Evolutionary conservation across 1,284 basidiomycete genomes (phyloP), one percentile per base, ranked within the genome.

Genomic region (Fomitopsis betulina): DNA sequence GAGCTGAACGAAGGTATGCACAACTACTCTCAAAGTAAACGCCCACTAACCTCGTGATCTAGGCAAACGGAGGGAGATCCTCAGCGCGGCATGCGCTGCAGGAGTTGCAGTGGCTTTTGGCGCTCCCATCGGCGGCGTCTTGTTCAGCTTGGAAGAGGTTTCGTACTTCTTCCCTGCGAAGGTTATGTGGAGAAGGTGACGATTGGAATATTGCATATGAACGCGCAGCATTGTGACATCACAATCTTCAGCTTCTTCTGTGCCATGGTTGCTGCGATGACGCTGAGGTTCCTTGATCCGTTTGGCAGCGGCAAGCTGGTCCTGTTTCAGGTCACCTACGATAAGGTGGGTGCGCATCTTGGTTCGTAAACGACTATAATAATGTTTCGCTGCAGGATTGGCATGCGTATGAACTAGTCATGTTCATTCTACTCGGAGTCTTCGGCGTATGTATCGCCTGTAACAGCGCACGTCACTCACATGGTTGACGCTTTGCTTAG

Each of bases 161-260:
- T 94, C 93, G 2, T 96, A 95, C 71, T 97, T 93, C 75, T 98
- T 98, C 71, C 95, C 95, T 13, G 89, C 94, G 0, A 95, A 96
- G 76, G 92, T 90, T 59, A 90, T 96, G 93, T 96, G 93, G 93
- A 80, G 93, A 76, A 92, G 90, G 91, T 92, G 65, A 55, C 62
- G 52, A n/a, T 38, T 54, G 3, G 6, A 19, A 37, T 19, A 9
- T 13, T 55, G 17, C 12, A n/a, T 7, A n/a, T 33, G 17, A 8
- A 5, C 21, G 25, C 17, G 5, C 15, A 10, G 7, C 10, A n/a
- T 55, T 56, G 25, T 33, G 21, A 42, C 25, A 51, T 37, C 32
- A 5, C 10, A n/a, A 21, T 21, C 27, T 17, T 57, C 67, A 87
- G 91, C 64, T 97, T 97, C 76, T 96, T 95, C 77, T 96, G 94